These are phyloP conservation scores for Fusarium compactum DNA, from an alignment of 2,329 filamentous ascomycete species.

Conservation along the genomic window DNA sequence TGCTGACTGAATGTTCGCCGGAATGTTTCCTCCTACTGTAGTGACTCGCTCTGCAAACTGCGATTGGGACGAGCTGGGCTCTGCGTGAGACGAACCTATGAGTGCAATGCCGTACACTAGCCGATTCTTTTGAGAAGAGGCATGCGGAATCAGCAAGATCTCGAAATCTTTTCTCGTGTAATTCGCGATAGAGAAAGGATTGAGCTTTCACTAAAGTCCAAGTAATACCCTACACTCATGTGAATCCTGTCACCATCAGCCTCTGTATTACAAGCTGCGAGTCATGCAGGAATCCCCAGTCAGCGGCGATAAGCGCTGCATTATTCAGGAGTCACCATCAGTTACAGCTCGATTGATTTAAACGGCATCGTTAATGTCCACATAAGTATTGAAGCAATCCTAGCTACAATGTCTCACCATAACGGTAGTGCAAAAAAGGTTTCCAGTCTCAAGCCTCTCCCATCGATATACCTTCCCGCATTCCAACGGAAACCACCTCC, in stretches of 20 bases:
- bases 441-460: too few relatives aligned
- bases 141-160: too few relatives aligned
- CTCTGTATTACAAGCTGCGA: not conserved
- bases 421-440: not conserved
- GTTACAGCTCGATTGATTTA: fast-evolving
- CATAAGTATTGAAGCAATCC: too few relatives aligned
- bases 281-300: not conserved
- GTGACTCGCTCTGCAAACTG: not conserved
- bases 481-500: not conserved
- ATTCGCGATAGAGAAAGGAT: not conserved
- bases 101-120: not conserved
- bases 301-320: not conserved
- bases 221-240: not conserved
- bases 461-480: not conserved
- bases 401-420: not conserved
- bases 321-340: fast-evolving
- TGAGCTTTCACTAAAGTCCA: fast-evolving
- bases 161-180: not conserved
- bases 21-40: not conserved
- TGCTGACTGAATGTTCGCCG: too few relatives aligned
- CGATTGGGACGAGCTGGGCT: not conserved
- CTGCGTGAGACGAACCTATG: not conserved
- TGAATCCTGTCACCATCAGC: not conserved
- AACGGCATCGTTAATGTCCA: too few relatives aligned
- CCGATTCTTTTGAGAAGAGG: fast-evolving